Percentiles rank a stretch among this genome's conserved stretches.
Conservation (phyloP, 805 yeast genomes). For the Wickerhamomyces alni region DNA sequence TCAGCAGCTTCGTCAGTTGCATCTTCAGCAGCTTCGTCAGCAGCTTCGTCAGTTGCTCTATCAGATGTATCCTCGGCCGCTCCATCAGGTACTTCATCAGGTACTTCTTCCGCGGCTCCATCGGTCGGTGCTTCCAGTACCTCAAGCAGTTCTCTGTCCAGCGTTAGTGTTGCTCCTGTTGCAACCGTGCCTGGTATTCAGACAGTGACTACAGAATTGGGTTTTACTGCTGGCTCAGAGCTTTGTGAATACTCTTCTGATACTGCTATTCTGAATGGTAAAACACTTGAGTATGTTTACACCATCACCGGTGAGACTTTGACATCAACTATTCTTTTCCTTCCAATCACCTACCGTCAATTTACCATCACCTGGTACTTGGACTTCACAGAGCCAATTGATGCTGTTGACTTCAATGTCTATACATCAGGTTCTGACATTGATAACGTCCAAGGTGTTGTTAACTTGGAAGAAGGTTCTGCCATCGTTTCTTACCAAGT, state of each 20-base stretch:
- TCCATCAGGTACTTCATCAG: not conserved
- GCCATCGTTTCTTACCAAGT: slow-evolving; percentile 8
- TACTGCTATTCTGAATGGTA: slow-evolving; percentile 5
- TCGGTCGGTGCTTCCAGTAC: not conserved
- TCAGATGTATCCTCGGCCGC: not conserved
- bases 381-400: slow-evolving; percentile 5
- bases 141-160: too few species aligned
- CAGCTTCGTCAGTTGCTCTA: not conserved
- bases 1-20: too few species aligned
- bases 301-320: slow-evolving; percentile 3
- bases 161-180: too few species aligned
- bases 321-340: not conserved
- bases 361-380: slow-evolving; percentile 15
- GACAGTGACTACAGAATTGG: slow-evolving; percentile 1
- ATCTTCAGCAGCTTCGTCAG: not conserved
- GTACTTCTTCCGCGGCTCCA: not conserved
- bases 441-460: slow-evolving; percentile 6
- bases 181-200: not conserved
- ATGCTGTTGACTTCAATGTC: slow-evolving; percentile 10
- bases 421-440: slow-evolving; percentile 5
- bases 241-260: slow-evolving; percentile 2
- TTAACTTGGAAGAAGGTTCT: slow-evolving; percentile 14
- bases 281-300: slow-evolving; percentile 4
- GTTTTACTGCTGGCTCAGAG: not conserved
- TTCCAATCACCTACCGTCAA: slow-evolving; percentile 1